Evolutionary conservation across 1,139 yeast genomes (phyloP).

Genomic region (Wickerhamiella infanticola): DNA sequence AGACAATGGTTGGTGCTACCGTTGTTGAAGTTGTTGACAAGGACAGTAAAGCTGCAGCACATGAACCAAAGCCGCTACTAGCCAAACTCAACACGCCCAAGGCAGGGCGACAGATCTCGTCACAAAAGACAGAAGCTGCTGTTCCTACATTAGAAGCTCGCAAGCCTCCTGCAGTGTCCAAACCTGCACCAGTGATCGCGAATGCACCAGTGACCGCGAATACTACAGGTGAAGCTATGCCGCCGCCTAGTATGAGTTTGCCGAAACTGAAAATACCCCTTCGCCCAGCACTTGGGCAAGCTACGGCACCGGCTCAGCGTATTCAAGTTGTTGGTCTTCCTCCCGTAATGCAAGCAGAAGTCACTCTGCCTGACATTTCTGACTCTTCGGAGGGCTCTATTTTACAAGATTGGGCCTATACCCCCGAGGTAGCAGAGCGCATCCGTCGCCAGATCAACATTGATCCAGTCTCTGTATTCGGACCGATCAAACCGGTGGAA

Average conservation of each 20-base stretch:
- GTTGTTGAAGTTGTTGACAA: too few species aligned
- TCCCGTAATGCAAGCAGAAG: conserved; percentile 10
- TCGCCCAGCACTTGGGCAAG: background rate
- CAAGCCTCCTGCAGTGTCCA: too few species aligned
- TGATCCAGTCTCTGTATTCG: conserved; percentile 65
- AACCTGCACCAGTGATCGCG: too few species aligned
- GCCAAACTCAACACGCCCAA: too few species aligned
- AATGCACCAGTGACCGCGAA: background rate
- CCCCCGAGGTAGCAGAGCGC: conserved; percentile 41
- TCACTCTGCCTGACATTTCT: conserved; percentile 31
- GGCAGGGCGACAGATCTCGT: too few species aligned
- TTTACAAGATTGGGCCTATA: conserved; percentile 55
- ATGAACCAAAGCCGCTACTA: too few species aligned
- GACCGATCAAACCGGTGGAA: conserved; percentile 54
- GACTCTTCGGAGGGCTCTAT: conserved; percentile 41
- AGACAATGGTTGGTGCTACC: too few species aligned
- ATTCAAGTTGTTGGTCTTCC: conserved; percentile 1
- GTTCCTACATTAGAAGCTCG: too few species aligned
- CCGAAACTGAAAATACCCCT: background rate
- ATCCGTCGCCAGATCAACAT: conserved; percentile 42
- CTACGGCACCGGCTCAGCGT: background rate
- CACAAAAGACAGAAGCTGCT: too few species aligned
- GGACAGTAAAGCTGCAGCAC: too few species aligned
- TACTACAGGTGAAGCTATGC: background rate
- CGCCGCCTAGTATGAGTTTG: background rate